Evolutionary conservation across 805 yeast genomes (phyloP).

Genomic region (Clavispora carvajalis): DNA sequence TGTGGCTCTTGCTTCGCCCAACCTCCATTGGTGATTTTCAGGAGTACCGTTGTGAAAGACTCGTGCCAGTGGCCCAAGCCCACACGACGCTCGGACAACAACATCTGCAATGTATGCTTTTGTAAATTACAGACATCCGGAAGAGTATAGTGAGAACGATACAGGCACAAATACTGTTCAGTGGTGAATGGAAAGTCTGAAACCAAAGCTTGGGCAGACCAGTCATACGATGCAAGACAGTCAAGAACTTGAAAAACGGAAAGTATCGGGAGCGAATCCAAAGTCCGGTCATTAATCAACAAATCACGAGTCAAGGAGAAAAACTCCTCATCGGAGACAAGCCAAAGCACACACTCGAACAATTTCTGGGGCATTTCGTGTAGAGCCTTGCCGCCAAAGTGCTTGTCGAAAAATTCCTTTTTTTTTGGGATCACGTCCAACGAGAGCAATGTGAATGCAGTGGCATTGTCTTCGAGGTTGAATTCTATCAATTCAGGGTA

Average conservation of each 20-base stretch:
- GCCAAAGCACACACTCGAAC: slow-evolving; percentile 1
- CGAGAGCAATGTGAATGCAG: neutral
- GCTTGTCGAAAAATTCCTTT: neutral
- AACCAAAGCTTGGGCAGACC: slow-evolving; percentile 5
- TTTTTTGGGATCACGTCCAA: slow-evolving; percentile 4
- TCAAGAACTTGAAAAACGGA: slow-evolving; percentile 1
- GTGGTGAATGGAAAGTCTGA: slow-evolving; percentile 2
- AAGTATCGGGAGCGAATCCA: slow-evolving; percentile 1
- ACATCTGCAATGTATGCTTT: slow-evolving; percentile 1
- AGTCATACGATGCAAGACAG: neutral
- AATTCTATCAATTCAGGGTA: neutral
- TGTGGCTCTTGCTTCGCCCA: slow-evolving; percentile 3
- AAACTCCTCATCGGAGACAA: slow-evolving; percentile 3
- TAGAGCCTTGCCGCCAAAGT: slow-evolving; percentile 1
- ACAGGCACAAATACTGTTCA: slow-evolving; percentile 1
- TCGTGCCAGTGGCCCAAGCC: slow-evolving; percentile 9
- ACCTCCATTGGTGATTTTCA: slow-evolving; percentile 5
- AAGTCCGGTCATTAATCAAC: neutral
- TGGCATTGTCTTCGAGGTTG: neutral
- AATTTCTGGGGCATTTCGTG: neutral
- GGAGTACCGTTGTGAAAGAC: neutral
- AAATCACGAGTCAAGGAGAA: slow-evolving; percentile 2
- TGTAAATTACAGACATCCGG: slow-evolving; percentile 3
- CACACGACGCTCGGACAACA: slow-evolving; percentile 1
- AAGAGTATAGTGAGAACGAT: neutral